Evolutionary conservation across 2,329 filamentous ascomycete genomes (phyloP), one percentile per base, ranked within the genome.

Genomic region (Metarhizium guizhouense): DNA sequence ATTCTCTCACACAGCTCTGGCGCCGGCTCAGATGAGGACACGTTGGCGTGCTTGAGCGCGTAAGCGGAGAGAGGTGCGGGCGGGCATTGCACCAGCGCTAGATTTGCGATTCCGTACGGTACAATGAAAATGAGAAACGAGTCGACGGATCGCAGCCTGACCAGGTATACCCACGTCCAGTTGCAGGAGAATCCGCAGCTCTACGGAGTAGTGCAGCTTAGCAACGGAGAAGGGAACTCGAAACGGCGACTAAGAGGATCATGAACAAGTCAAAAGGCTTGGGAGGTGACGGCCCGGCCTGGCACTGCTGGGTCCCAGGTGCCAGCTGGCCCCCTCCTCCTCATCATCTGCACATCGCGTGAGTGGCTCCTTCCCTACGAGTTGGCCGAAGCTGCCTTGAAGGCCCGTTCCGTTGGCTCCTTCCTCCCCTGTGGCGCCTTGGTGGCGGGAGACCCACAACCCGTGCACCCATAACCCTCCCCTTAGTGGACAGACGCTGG

Each of bases 11-110:
- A 47, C 29, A 32, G 4, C 20, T 18, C 32, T 36, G 49, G 49
- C 52, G 49, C 51, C 52, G 53, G 40, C 34, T 54, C 42, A 48
- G 49, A 52, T 32, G 56, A 47, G 52, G 56, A 51, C 52, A 57
- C 52, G 55, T 57, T 49, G 55, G 52, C 38, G 8, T 47, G 51
- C 25, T 40, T 53, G n/a, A 25, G 25, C 18, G 40, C 29, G 42
- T 13, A 52, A 32, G 45, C 52, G 5, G 38, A 20, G 47, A 29
- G 48, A 38, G 32, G 32, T 11, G 32, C 32, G 32, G 36, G 54
- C 29, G 54, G 38, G 38, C 45, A 29, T 20, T 11, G 42, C 14
- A 25, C 42, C n/a, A n/a, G 36, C 38, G 14, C 25, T 11, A 49
- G 30, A 34, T 49, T 32, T 13, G 47, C 25, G 16, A 18, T 18